Percentiles rank a stretch among this genome's conserved stretches.
phyloP scores from a whole-genome alignment of 2,329 filamentous ascomycete genomes.

The Cercospora citrullina region DNA sequence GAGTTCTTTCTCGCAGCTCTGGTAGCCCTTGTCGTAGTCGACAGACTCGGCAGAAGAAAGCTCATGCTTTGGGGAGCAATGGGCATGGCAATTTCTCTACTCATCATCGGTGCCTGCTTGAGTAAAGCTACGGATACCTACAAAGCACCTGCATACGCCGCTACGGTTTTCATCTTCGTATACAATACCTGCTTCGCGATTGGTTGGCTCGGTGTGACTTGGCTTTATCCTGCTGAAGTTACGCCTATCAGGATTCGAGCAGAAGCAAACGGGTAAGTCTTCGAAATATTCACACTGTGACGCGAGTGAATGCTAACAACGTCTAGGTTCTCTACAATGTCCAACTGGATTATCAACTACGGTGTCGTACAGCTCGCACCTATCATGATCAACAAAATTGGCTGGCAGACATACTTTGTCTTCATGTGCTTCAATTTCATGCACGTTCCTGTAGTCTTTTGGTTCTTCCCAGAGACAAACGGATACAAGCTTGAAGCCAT shows the following conservation, averaged over 20 bases:
- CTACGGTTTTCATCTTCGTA: conserved; percentile 37
- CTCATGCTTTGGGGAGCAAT: conserved; percentile 36
- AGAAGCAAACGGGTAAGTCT: conserved; percentile 55
- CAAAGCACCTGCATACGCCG: conserved; percentile 29
- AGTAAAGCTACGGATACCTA: conserved; percentile 15
- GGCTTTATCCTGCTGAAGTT: conserved; percentile 41
- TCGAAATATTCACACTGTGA: not conserved
- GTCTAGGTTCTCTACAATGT: conserved; percentile 48
- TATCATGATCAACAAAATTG: conserved; percentile 48
- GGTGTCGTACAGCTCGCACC: conserved; percentile 42
- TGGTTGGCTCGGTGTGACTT: conserved; percentile 37
- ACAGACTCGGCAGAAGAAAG: conserved; percentile 57
- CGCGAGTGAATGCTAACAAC: not conserved
- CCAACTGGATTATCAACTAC: conserved; percentile 42
- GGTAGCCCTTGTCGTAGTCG: conserved; percentile 62
- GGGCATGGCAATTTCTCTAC: conserved; percentile 32
- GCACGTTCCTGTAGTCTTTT: conserved; percentile 23
- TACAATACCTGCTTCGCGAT: conserved; percentile 35
- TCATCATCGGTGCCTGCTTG: conserved; percentile 27
- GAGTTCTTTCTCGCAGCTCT: conserved; percentile 32
- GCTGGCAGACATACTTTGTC: conserved; percentile 54
- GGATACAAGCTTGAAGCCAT: conserved; percentile 31
- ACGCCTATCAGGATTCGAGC: conserved; percentile 52
- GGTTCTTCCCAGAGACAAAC: conserved; percentile 29
- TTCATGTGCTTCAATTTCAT: conserved; percentile 42